Conservation (phyloP, 2,329 filamentous ascomycete genomes). For the Pyricularia sp. region DNA sequence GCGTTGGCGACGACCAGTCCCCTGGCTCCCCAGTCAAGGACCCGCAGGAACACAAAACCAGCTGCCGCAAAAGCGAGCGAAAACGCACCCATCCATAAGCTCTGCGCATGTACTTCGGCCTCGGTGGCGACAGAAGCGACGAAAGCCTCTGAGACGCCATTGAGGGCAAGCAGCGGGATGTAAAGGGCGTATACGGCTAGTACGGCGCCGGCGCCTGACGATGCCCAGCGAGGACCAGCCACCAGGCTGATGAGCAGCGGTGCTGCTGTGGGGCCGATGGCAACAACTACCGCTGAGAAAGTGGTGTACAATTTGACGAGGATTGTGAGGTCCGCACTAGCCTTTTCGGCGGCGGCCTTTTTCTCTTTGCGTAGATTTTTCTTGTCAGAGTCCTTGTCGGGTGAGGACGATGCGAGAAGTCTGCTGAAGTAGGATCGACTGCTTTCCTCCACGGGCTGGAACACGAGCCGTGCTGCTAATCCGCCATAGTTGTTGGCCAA, state of each 20-base stretch:
- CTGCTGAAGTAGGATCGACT: constrained; percentile 82
- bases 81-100: constrained; percentile 72
- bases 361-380: neutral
- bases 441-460: constrained; percentile 92
- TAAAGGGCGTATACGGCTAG: constrained; percentile 81
- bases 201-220: constrained; percentile 57
- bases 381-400: constrained; percentile 6
- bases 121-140: constrained; percentile 75
- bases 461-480: constrained; percentile 72
- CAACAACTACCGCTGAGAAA: constrained; percentile 53
- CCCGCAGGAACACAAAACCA: constrained; percentile 61
- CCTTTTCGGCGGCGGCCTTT: constrained; percentile 43
- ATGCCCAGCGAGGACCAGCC: constrained; percentile 64
- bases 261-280: constrained; percentile 63
- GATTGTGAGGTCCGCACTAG: constrained; percentile 40
- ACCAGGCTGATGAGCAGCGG: constrained; percentile 61
- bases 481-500: constrained; percentile 92
- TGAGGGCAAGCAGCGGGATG: constrained; percentile 81
- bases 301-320: constrained; percentile 64
- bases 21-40: constrained; percentile 56
- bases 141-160: constrained; percentile 85
- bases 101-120: constrained; percentile 62
- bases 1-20: constrained; percentile 80
- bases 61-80: constrained; percentile 62
- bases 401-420: constrained; percentile 38